These are phyloP conservation scores for Pythium biforme DNA, from an alignment of 352 stramenopile species.

Conservation along the genomic window DNA sequence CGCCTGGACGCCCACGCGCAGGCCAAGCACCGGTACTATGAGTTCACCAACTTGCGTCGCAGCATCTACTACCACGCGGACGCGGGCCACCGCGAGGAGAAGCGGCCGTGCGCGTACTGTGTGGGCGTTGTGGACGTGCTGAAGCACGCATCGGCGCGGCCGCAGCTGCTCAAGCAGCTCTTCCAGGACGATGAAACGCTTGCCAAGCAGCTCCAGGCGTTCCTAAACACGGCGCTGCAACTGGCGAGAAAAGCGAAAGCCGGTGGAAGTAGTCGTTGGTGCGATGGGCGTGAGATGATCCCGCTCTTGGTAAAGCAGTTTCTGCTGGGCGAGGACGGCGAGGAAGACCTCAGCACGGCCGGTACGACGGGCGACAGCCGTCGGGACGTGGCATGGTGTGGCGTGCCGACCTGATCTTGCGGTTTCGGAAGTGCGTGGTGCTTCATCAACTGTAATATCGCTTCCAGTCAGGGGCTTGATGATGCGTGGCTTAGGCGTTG, in stretches of 20 bases:
- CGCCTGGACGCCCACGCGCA: background rate
- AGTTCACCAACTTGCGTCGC: constrained; percentile 16
- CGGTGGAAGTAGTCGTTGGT: background rate
- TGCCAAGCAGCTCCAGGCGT: background rate
- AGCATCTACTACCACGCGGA: constrained; percentile 16
- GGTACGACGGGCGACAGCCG: background rate
- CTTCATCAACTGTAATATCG: no score
- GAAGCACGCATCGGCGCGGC: background rate
- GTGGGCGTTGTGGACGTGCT: background rate
- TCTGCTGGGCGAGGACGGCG: constrained; percentile 11
- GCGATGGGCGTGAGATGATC: constrained; percentile 17
- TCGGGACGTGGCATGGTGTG: background rate
- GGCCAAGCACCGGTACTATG: constrained; percentile 15
- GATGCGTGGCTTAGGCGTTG: no score
- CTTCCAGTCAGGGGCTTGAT: no score
- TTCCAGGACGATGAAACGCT: background rate
- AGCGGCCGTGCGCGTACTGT: constrained; percentile 5
- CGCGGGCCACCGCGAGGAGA: constrained; percentile 6
- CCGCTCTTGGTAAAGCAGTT: constrained; percentile 18
- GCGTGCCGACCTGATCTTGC: background rate
- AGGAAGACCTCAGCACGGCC: constrained; percentile 1
- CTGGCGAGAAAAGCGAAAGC: background rate
- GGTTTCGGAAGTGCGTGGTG: no score
- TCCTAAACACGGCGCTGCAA: constrained; percentile 6
- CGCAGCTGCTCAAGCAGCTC: background rate